Percentiles rank a stretch among this genome's conserved stretches.
Evolutionary conservation across 139 green algal genomes (phyloP).

Genomic region (Chlamydomonas schloesseri): DNA sequence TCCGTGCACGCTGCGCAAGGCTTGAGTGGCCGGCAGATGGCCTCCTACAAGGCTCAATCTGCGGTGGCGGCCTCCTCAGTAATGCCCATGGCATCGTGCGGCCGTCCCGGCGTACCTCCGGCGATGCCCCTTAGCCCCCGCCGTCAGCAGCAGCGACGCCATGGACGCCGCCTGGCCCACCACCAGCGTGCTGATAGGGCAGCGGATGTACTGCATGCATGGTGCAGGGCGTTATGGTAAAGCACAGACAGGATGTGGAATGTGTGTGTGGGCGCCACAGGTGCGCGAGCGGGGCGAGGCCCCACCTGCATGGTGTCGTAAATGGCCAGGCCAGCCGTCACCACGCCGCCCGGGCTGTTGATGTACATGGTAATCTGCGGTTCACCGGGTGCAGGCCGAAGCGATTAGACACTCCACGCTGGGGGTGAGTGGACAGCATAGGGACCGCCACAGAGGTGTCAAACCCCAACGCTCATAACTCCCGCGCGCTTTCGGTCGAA

Average conservation of each 20-base stretch:
- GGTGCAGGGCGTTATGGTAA: background rate
- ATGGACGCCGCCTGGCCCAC: conserved; percentile 95
- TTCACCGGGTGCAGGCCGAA: too few species aligned
- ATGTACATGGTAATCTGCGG: conserved; percentile 97
- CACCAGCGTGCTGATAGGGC: conserved; percentile 92
- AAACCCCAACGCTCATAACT: background rate
- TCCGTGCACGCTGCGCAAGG: too few species aligned
- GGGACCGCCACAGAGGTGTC: too few species aligned
- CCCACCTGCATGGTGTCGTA: conserved; percentile 97
- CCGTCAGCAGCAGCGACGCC: conserved; percentile 92
- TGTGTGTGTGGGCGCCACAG: too few species aligned
- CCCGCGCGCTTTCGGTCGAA: background rate
- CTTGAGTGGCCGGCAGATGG: too few species aligned
- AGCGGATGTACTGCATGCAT: conserved; percentile 89
- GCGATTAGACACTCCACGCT: too few species aligned
- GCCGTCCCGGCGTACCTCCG: conserved; percentile 25
- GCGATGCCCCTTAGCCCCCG: conserved; percentile 82
- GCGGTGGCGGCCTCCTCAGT: too few species aligned
- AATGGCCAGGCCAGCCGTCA: conserved; percentile 94
- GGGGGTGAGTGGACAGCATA: too few species aligned
- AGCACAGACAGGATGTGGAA: background rate
- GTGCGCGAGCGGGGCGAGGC: too few species aligned
- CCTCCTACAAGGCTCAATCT: too few species aligned
- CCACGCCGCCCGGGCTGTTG: conserved; percentile 92
- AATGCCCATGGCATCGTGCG: too few species aligned